A percentile compares a stretch with the other conserved stretches of the same genome.
These are phyloP conservation scores for Gossypium ekmanianum DNA, from an alignment of 345 rosid species.

Conservation along the genomic window DNA sequence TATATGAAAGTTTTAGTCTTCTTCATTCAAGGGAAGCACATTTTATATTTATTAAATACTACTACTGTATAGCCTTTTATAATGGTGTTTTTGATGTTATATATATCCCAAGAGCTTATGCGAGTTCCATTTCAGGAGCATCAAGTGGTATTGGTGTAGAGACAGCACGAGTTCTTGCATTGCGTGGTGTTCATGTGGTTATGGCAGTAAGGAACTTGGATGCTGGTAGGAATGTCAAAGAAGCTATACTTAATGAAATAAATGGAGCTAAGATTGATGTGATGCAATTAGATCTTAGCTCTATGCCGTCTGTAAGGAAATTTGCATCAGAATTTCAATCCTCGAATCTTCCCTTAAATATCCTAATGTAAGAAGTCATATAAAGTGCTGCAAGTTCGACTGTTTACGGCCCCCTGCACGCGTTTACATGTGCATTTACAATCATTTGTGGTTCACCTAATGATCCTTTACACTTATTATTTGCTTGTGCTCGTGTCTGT, in stretches of 20 bases:
- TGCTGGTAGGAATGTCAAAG: slow-evolving; percentile 51
- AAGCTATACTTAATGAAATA: slow-evolving; percentile 45
- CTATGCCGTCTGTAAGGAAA: slow-evolving; percentile 57
- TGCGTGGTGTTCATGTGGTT: slow-evolving; percentile 62
- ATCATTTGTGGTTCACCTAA: not conserved
- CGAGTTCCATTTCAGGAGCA: slow-evolving; percentile 43
- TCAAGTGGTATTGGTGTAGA: slow-evolving; percentile 74
- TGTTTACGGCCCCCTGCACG: not conserved
- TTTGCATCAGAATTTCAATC: slow-evolving; percentile 45
- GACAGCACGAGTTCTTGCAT: slow-evolving; percentile 68
- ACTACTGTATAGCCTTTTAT: not conserved
- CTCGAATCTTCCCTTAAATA: slow-evolving; percentile 37
- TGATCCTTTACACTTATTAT: not conserved
- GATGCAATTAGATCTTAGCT: slow-evolving; percentile 77
- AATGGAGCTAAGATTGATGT: slow-evolving; percentile 59
- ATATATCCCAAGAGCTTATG: not conserved
- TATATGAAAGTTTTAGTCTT: not conserved
- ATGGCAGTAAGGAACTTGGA: slow-evolving; percentile 67
- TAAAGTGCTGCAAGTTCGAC: slow-evolving; percentile 6
- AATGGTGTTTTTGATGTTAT: not conserved
- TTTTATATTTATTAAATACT: not conserved
- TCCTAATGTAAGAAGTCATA: slow-evolving; percentile 40
- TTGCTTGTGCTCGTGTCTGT: not conserved
- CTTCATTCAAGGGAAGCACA: not conserved
- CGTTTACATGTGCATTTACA: not conserved